Evolutionary conservation across 129 eudicot species (phyloP).

Genomic region (Cynara cardunculus): DNA sequence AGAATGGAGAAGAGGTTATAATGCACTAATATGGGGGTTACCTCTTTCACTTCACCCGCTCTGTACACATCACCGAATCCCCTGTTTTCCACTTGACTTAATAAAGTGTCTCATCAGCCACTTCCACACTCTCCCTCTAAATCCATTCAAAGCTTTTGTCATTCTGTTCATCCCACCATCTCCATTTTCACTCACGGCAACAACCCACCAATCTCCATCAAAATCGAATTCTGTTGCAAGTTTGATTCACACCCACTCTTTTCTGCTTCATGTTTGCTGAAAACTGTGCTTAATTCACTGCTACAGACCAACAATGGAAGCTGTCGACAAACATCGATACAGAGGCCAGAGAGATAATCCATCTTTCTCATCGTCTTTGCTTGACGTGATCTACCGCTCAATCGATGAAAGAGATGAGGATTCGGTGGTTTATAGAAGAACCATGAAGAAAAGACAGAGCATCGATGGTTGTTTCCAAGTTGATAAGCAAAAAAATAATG

Average conservation of each 20-base stretch:
- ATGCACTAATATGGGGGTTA: neutral
- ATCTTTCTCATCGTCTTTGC: constrained; percentile 85
- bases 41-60: neutral
- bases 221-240: neutral
- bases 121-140: neutral
- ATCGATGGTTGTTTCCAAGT: constrained; percentile 1
- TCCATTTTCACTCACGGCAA: neutral
- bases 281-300: neutral
- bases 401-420: constrained; percentile 38
- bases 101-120: neutral
- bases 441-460: constrained; percentile 27
- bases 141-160: neutral
- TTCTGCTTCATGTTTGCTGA: constrained; percentile 15
- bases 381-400: constrained; percentile 76
- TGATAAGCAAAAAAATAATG: neutral
- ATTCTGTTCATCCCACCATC: neutral
- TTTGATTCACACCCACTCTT: neutral
- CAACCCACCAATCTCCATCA: neutral
- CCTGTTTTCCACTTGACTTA: constrained; percentile 1
- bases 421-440: constrained; percentile 11
- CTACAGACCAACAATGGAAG: neutral
- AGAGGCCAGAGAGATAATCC: constrained; percentile 26
- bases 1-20: too few species aligned
- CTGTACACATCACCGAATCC: neutral
- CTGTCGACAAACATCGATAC: constrained; percentile 10